Evolutionary conservation across 768 basidiomycete genomes (phyloP), one percentile per base, ranked within the genome.

Genomic region (Boletus rubescentipes): DNA sequence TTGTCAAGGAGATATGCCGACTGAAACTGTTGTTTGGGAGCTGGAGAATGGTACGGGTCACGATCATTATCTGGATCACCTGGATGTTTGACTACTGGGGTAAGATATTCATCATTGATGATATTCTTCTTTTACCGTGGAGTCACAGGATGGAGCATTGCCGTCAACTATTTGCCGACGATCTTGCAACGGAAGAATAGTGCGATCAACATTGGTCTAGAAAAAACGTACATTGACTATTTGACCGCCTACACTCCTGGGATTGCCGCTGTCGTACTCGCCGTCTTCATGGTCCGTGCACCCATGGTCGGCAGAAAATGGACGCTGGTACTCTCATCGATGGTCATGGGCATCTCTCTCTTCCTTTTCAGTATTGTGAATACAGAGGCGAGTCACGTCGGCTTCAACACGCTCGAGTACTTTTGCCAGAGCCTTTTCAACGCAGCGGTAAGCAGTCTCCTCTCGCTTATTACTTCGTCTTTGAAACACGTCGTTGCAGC

Each of bases 61-160:
- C 56, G 5, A 31, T 55, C 18, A 26, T 53, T 10, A 18, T 61
- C 39, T 62, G 61, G 60, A 30, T 47, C 9, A 47, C 44, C 4
- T 61, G 59, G 56, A 54, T 61, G 38, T 61, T 61, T 43, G n/a
- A 36, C 16, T 51, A 18, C 30, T 61, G 46, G 53, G 53, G 59
- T 61, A 46, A 46, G 53, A 8, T 14, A 26, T 18, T 12, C 36
- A n/a, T 4, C 7, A 9, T 12, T 18, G 4, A 14, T 52, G 3
- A 6, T 2, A n/a, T 35, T 11, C n/a, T 12, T 45, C 9, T 51
- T 37, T 52, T 12, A 55, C 2, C 0, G 5, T 21, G 15, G 10
- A 5, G 3, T n/a, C 8, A 40, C 37, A 60, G 58, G 58, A 9
- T 37, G 20, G 18, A 30, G 16, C 12, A 53, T 53, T 6, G 51